Percentiles rank a stretch among this genome's conserved stretches.
phyloP scores from a whole-genome alignment of 139 green algal species.

The Chlamydomonas applanata region DNA sequence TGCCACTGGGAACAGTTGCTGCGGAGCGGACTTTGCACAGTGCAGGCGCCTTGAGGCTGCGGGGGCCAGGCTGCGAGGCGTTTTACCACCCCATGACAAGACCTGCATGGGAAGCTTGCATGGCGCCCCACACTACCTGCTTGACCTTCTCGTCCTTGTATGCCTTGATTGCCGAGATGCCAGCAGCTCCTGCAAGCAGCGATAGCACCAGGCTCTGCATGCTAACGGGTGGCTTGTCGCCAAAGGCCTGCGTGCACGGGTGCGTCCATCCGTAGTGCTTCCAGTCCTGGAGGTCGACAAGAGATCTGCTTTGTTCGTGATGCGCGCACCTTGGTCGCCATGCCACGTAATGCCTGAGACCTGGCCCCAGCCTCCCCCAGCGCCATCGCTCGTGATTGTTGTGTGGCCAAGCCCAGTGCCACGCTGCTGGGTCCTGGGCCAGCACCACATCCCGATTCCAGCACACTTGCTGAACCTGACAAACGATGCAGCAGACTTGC shows the following conservation, averaged over 20 bases:
- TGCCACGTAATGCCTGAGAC: too few relatives aligned
- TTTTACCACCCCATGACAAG: background rate
- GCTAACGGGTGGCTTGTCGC: slow-evolving; percentile 19
- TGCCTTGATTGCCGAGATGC: slow-evolving; percentile 22
- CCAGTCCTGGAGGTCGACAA: too few relatives aligned
- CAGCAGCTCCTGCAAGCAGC: slow-evolving; percentile 33
- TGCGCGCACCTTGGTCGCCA: too few relatives aligned
- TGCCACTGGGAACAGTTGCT: background rate
- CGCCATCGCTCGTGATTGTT: too few relatives aligned
- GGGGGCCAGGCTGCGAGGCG: background rate
- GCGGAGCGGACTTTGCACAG: background rate
- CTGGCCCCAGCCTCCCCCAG: too few relatives aligned
- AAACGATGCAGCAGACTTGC: too few relatives aligned
- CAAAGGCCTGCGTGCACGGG: background rate
- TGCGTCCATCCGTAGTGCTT: too few relatives aligned
- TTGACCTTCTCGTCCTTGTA: slow-evolving; percentile 46
- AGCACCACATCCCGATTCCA: too few relatives aligned
- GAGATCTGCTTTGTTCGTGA: too few relatives aligned
- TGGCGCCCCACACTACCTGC: slow-evolving; percentile 7
- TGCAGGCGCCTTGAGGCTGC: background rate
- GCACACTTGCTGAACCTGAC: too few relatives aligned
- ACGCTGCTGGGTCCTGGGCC: too few relatives aligned
- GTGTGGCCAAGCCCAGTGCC: too few relatives aligned
- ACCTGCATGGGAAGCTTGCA: background rate
- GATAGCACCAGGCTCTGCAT: slow-evolving; percentile 26